A percentile compares a stretch with the other conserved stretches of the same genome.
Conservation (phyloP, 768 basidiomycete genomes). For the Russula lepida region DNA sequence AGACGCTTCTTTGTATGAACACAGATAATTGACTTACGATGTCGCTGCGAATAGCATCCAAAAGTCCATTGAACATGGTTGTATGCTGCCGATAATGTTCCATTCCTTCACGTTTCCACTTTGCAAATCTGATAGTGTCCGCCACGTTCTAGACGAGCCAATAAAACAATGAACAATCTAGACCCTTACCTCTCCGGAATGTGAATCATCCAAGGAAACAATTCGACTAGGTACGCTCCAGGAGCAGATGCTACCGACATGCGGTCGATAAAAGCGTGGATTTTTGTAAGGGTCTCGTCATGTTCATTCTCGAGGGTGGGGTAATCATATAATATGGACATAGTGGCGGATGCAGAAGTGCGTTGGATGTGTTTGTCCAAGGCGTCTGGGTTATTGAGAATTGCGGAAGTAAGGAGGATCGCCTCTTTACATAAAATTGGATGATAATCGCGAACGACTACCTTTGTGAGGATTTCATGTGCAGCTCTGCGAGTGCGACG, state of each 20-base stretch:
- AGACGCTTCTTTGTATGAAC: neutral
- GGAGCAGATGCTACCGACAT: conserved; percentile 6
- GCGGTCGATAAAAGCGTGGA: neutral
- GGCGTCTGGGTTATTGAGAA: neutral
- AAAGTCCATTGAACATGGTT: neutral
- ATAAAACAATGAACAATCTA: too few species aligned
- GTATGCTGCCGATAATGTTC: neutral
- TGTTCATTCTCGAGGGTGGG: conserved; percentile 6
- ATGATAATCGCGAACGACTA: neutral
- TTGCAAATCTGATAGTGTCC: neutral
- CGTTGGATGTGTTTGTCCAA: neutral
- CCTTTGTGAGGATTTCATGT: conserved; percentile 7
- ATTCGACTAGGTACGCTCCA: conserved; percentile 20
- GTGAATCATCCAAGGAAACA: conserved; percentile 19
- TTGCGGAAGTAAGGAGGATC: neutral
- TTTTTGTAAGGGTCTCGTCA: neutral
- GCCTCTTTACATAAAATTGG: conserved; percentile 4
- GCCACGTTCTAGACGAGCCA: neutral
- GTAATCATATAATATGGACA: conserved; percentile 3
- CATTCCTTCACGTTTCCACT: conserved; percentile 8
- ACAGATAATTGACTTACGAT: neutral
- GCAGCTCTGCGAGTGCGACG: conserved; percentile 10
- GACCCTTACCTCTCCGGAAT: neutral
- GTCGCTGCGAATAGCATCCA: neutral
- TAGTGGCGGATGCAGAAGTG: neutral